Conservation (phyloP, 2,329 filamentous ascomycete species). For the Penicillium digitatum region DNA sequence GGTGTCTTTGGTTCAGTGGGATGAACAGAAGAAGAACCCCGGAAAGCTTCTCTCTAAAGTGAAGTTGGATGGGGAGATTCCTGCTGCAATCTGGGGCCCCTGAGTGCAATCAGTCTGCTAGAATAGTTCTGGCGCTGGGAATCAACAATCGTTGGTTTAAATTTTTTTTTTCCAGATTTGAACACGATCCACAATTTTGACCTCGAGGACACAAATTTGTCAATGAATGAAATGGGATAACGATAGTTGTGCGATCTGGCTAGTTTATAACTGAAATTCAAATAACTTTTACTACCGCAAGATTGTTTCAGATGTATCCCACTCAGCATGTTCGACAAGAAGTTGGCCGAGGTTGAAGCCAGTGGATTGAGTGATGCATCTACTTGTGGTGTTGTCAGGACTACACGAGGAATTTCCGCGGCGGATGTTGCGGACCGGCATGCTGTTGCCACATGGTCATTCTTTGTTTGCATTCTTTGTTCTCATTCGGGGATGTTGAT, state of each 20-base stretch:
- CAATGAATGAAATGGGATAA: not conserved
- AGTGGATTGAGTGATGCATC: no score
- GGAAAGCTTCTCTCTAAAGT: constrained; percentile 29
- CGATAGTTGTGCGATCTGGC: not conserved
- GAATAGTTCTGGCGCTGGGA: not conserved
- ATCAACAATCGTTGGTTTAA: not conserved
- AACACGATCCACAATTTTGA: not conserved
- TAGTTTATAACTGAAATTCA: not conserved
- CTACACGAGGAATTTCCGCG: no score
- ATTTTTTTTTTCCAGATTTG: not conserved
- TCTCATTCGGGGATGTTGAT: no score
- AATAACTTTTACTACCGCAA: no score
- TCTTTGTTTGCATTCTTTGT: no score
- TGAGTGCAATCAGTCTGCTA: not conserved
- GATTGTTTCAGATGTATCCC: not conserved
- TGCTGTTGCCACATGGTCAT: no score
- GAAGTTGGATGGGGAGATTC: constrained; percentile 11
- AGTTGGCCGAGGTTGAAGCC: not conserved
- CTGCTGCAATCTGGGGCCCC: constrained; percentile 11
- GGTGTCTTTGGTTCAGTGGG: constrained; percentile 57
- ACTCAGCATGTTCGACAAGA: not conserved
- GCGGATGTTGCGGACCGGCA: no score
- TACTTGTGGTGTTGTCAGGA: no score
- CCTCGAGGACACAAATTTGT: not conserved
- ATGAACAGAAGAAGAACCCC: constrained; percentile 55